Percentiles rank a stretch among this genome's conserved stretches.
Conservation (phyloP, 371 early-diverging fungal genomes). For the Smittium mucronatum region DNA sequence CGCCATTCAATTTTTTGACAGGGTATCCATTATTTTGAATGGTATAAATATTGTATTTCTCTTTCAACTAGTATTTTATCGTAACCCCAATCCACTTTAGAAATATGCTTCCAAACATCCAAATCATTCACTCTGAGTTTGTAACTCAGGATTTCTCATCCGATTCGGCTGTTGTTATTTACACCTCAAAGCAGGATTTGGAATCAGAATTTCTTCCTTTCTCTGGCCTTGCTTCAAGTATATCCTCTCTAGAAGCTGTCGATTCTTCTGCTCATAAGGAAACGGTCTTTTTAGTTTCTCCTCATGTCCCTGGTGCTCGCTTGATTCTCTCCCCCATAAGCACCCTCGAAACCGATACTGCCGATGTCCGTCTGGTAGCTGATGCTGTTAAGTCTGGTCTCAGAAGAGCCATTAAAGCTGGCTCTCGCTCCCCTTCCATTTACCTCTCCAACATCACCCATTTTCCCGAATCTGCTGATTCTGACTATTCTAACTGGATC, state of each 20-base stretch:
- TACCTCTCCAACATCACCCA: constrained; percentile 35
- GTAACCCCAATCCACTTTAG: no score
- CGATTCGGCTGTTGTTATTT: constrained; percentile 2
- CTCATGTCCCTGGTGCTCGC: constrained; percentile 38
- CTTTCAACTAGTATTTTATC: no score
- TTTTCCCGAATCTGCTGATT: constrained; percentile 14
- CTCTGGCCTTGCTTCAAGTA: no score
- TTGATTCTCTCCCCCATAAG: constrained; percentile 61
- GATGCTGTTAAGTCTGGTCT: constrained; percentile 51
- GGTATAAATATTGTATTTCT: no score
- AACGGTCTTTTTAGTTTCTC: background rate
- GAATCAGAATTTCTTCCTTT: background rate
- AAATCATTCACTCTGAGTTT: background rate
- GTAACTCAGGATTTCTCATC: background rate
- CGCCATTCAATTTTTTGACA: no score
- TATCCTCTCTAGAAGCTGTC: background rate
- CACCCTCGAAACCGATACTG: constrained; percentile 52
- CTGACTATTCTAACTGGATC: constrained; percentile 49
- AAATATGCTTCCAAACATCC: background rate
- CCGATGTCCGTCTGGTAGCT: constrained; percentile 65
- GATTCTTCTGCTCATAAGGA: background rate
- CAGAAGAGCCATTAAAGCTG: constrained; percentile 50
- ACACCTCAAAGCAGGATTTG: background rate
- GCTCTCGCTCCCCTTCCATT: constrained; percentile 43
- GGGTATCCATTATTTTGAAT: no score